phyloP scores from a whole-genome alignment of 441 rosid genomes.

The Erysimum cheiri region DNA sequence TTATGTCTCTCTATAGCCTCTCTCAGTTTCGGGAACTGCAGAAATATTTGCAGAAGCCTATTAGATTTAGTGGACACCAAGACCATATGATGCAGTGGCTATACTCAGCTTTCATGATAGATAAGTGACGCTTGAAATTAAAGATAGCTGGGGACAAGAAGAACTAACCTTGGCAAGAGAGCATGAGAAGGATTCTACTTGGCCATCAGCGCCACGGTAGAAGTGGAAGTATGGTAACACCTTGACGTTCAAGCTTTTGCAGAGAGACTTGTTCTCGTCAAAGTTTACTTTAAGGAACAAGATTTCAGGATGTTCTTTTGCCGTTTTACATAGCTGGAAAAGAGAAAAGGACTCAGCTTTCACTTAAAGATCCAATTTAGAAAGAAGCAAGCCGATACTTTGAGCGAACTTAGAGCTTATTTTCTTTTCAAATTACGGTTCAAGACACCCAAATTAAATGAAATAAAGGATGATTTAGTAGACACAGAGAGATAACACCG shows the following conservation, averaged over 20 bases:
- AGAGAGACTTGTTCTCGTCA: slow-evolving; percentile 90
- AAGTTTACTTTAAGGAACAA: slow-evolving; percentile 89
- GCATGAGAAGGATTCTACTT: slow-evolving; percentile 87
- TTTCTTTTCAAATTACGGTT: neutral
- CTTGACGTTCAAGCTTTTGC: slow-evolving; percentile 89
- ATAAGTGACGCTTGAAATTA: neutral
- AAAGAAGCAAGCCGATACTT: neutral
- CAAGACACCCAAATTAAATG: neutral
- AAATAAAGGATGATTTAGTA: slow-evolving; percentile 13
- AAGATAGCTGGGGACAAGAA: slow-evolving; percentile 2
- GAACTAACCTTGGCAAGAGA: slow-evolving; percentile 84
- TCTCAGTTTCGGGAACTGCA: slow-evolving; percentile 90
- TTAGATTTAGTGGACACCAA: slow-evolving; percentile 6
- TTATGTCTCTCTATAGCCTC: slow-evolving; percentile 70
- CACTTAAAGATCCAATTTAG: neutral
- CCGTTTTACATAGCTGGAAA: slow-evolving; percentile 84
- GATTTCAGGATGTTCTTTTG: slow-evolving; percentile 77
- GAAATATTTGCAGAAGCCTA: slow-evolving; percentile 24
- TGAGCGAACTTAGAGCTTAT: neutral
- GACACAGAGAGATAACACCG: neutral
- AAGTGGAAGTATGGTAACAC: slow-evolving; percentile 92
- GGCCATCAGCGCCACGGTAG: slow-evolving; percentile 86
- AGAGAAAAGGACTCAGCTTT: neutral
- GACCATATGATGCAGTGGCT: neutral
- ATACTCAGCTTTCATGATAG: slow-evolving; percentile 4